Percentiles rank a stretch among this genome's conserved stretches.
These are phyloP conservation scores for Ceratocystis lukuohia DNA, from an alignment of 2,329 filamentous ascomycete species.

Conservation along the genomic window DNA sequence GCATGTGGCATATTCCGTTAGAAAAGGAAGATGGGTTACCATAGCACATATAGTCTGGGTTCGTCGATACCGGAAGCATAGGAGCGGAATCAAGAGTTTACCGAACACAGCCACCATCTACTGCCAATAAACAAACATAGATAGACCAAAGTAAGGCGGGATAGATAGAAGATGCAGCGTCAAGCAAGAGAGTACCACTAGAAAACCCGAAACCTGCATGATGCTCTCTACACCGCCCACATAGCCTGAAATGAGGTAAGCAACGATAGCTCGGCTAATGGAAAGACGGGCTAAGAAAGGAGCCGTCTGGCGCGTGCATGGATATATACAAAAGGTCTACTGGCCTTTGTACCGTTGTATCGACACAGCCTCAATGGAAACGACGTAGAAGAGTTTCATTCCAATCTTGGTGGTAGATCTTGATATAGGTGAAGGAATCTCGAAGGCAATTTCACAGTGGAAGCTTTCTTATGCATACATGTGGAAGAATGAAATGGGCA, in stretches of 20 bases:
- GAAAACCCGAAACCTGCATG: not conserved
- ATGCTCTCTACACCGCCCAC: not conserved
- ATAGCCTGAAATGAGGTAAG: not conserved
- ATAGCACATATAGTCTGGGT: constrained; percentile 3
- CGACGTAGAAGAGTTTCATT: not conserved
- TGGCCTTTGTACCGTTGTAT: not conserved
- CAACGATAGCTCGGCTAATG: not conserved
- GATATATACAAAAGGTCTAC: not conserved
- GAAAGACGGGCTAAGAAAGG: not conserved
- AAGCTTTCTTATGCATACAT: not conserved
- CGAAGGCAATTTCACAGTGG: not conserved
- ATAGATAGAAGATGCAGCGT: not conserved
- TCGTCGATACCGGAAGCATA: constrained; percentile 2
- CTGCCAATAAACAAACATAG: not conserved
- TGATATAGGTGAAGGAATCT: not conserved
- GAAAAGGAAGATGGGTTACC: not conserved
- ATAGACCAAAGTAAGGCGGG: too few relatives aligned
- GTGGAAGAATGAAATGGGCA: not conserved
- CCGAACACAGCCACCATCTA: not conserved
- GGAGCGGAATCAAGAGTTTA: constrained; percentile 1
- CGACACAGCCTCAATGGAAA: constrained; percentile 2
- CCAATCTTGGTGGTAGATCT: not conserved
- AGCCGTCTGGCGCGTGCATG: not conserved
- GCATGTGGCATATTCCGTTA: not conserved
- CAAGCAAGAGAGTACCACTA: not conserved